Conservation (phyloP, 2,329 filamentous ascomycete species). For the Chrysoporthe austroafricana region DNA sequence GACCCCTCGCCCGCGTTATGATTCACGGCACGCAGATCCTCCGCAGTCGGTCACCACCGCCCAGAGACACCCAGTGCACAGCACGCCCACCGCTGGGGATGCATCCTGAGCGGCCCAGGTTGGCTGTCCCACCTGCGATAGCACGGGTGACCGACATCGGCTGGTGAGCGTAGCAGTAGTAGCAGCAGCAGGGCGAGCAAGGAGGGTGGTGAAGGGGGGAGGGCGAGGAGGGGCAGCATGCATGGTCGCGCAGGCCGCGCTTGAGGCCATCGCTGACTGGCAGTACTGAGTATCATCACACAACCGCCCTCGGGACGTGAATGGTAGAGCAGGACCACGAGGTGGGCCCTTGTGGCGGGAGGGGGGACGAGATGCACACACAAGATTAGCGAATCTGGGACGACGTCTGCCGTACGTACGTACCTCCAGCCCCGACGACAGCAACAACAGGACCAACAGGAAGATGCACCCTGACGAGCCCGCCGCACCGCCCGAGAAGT, state of each 20-base stretch:
- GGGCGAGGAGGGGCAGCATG: neutral
- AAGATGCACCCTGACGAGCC: neutral
- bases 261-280: slow-evolving; percentile 14
- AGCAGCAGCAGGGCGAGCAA: neutral
- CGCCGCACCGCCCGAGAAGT: slow-evolving; percentile 2
- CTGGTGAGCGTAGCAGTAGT: neutral
- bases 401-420: neutral
- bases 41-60: neutral
- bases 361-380: neutral
- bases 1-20: neutral
- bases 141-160: slow-evolving; percentile 11
- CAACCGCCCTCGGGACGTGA: neutral
- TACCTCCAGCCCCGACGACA: neutral
- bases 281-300: neutral
- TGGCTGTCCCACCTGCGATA: neutral
- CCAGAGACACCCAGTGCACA: too few relatives aligned
- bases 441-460: neutral
- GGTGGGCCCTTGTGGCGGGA: too few relatives aligned
- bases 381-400: neutral
- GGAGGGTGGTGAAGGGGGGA: neutral
- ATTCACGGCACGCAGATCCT: neutral
- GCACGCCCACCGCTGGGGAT: too few relatives aligned
- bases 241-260: slow-evolving; percentile 8
- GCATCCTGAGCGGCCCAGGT: too few relatives aligned
- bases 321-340: too few relatives aligned